A percentile compares a stretch with the other conserved stretches of the same genome.
These are phyloP conservation scores for Cutaneotrichosporon dermatis DNA, from an alignment of 1,284 basidiomycete genomes.

Conservation along the genomic window DNA sequence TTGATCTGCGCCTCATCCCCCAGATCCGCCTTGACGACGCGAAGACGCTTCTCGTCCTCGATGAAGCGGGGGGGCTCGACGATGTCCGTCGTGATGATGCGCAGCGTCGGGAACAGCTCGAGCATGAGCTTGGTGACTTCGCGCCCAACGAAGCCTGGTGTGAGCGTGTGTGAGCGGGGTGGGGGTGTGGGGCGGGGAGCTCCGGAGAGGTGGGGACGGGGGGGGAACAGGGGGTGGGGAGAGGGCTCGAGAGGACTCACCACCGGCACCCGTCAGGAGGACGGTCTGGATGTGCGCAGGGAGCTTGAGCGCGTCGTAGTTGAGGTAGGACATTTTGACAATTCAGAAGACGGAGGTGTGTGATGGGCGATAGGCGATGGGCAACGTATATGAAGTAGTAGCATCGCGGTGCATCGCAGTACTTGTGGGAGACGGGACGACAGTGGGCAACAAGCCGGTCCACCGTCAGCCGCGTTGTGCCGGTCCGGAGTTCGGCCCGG, in stretches of 20 bases:
- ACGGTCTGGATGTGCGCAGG: slow-evolving; percentile 49
- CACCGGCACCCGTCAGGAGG: slow-evolving; percentile 59
- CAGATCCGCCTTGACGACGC: slow-evolving; percentile 55
- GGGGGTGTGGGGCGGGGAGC: background rate
- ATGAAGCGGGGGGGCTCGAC: slow-evolving; percentile 53
- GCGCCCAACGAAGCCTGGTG: slow-evolving; percentile 47
- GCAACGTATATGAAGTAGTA: no score
- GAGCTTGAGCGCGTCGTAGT: slow-evolving; percentile 45
- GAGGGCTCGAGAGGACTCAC: slow-evolving; percentile 29
- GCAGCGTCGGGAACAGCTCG: slow-evolving; percentile 50
- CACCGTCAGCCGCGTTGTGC: no score
- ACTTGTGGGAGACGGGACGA: no score
- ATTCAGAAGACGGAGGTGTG: no score
- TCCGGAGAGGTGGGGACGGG: background rate
- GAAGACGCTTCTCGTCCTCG: slow-evolving; percentile 41
- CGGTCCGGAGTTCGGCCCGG: no score
- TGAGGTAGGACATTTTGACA: slow-evolving; percentile 13
- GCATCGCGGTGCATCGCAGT: no score
- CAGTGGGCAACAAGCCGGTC: no score
- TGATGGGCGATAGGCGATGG: no score
- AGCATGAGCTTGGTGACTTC: slow-evolving; percentile 49
- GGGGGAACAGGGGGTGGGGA: background rate
- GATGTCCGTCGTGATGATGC: slow-evolving; percentile 59
- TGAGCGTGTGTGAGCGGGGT: background rate
- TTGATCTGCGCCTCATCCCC: slow-evolving; percentile 52